A percentile compares a stretch with the other conserved stretches of the same genome.
Conservation (phyloP, 805 yeast species). For the Yamadazyma takamatsuzukensis region DNA sequence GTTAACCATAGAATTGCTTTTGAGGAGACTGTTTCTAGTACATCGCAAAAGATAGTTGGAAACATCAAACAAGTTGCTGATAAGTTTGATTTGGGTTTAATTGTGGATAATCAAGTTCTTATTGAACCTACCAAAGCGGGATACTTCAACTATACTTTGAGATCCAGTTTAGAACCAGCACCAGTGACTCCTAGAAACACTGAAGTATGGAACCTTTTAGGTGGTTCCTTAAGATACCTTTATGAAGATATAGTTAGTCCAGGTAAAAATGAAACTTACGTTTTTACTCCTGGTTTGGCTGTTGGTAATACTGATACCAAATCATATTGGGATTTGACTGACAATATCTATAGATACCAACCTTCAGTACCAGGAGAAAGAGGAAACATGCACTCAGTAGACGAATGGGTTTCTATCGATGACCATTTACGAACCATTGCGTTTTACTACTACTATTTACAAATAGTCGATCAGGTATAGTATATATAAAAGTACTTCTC, state of each 20-base stretch:
- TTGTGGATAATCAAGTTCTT: constrained; percentile 14
- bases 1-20: constrained; percentile 47
- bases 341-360: constrained; percentile 32
- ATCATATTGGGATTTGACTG: constrained; percentile 38
- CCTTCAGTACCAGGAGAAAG: constrained; percentile 23
- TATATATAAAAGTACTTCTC: too few relatives aligned
- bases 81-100: constrained; percentile 34
- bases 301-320: constrained; percentile 42
- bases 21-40: constrained; percentile 35
- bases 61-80: constrained; percentile 31
- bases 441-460: constrained; percentile 37
- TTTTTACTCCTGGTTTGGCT: constrained; percentile 32
- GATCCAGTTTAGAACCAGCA: constrained; percentile 31
- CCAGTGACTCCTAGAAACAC: constrained; percentile 34
- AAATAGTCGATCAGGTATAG: constrained; percentile 22
- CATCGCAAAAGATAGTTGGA: constrained; percentile 27
- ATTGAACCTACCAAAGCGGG: constrained; percentile 16
- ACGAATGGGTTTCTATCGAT: constrained; percentile 28
- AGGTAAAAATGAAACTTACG: constrained; percentile 19
- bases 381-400: constrained; percentile 30
- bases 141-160: constrained; percentile 26
- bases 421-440: constrained; percentile 33
- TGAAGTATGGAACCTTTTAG: constrained; percentile 31
- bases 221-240: constrained; percentile 35
- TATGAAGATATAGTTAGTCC: constrained; percentile 32